These are phyloP conservation scores for Macadamia integrifolia DNA, from an alignment of 164 flowering plant species.

Conservation along the genomic window DNA sequence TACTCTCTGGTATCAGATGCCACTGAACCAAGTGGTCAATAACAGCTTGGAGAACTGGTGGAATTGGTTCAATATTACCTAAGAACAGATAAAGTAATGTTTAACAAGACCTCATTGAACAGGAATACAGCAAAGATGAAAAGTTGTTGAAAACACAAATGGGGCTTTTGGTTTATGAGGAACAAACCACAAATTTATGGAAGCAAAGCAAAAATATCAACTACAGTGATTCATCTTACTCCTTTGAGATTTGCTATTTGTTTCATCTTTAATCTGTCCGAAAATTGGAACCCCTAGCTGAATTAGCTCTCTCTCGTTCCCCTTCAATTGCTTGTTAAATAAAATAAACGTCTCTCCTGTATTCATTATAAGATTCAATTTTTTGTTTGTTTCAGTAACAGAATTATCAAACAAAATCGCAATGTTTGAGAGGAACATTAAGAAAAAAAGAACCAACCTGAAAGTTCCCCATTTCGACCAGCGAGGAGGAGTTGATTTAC, in stretches of 20 bases:
- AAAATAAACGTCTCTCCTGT: slow-evolving; percentile 78
- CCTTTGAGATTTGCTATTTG: slow-evolving; percentile 27
- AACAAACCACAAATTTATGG: neutral
- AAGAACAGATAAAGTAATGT: slow-evolving; percentile 8
- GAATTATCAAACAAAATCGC: neutral
- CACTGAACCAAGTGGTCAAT: slow-evolving; percentile 76
- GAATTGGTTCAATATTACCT: slow-evolving; percentile 81
- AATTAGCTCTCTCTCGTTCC: slow-evolving; percentile 82
- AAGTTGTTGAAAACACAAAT: neutral
- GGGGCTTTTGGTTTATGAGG: neutral
- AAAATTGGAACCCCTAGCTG: slow-evolving; percentile 93
- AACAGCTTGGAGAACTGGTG: slow-evolving; percentile 59
- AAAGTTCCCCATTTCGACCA: slow-evolving; percentile 78
- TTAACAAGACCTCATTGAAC: neutral
- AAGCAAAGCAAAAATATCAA: neutral
- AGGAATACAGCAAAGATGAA: neutral
- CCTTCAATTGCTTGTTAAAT: slow-evolving; percentile 86
- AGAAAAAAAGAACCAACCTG: slow-evolving; percentile 40
- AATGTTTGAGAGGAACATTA: neutral
- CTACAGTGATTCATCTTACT: slow-evolving; percentile 20
- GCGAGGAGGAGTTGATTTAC: slow-evolving; percentile 63
- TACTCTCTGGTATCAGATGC: slow-evolving; percentile 70
- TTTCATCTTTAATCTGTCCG: slow-evolving; percentile 60
- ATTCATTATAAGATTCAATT: slow-evolving; percentile 6
- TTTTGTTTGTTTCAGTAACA: neutral